Base-by-base conservation (phyloP, 2,329 filamentous ascomycete genomes). In the Trichoderma pleuroti region DNA sequence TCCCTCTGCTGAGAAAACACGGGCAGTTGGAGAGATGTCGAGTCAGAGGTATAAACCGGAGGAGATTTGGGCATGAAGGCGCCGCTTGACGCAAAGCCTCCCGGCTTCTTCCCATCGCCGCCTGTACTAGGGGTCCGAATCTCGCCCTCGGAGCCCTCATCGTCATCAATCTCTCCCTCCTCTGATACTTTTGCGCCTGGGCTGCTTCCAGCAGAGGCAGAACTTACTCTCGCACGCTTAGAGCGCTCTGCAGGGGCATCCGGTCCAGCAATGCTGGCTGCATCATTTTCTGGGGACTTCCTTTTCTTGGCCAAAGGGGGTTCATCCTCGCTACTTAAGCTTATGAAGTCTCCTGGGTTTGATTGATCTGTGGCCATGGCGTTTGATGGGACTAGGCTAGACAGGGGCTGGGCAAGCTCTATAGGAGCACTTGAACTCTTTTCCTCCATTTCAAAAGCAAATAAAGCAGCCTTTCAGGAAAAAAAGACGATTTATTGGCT, bases 111-210 rank as follows among this genome's bases (percentile, higher is more conserved):
- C 28, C 28, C 36, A 28, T 68, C 32, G 28, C 36, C 26, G n/a
- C 34, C 49, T 10, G 39, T 8, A 26, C 34, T 18, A 54, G 56
- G 42, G 3, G 24, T 70, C 32, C 14, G 26, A 18, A 30, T 9
- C 24, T 64, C 36, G n/a, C 32, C 32, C 28, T 59, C 49, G 1
- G 39, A 32, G 12, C 24, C 67, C 12, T 70, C 70, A 11, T 70
- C 74, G 49, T 79, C 77, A 28, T 77, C 78, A 63, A 79, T 75
- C 73, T 82, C 78, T 26, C 79, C 79, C 70, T 81, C 80, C 67
- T 82, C 79, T 21, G 75, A 75, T 62, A 72, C 74, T 18, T 71
- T 69, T 10, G 64, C 57, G 14, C 57, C 57, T 26, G 54, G 36
- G 57, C 46, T 70, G 39, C 61, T 62, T 10, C 21, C 49, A 10